Percentiles rank a stretch among this genome's conserved stretches.
Evolutionary conservation across 192 early-diverging fungal species (phyloP).

Genomic region (Backusella australiensis): DNA sequence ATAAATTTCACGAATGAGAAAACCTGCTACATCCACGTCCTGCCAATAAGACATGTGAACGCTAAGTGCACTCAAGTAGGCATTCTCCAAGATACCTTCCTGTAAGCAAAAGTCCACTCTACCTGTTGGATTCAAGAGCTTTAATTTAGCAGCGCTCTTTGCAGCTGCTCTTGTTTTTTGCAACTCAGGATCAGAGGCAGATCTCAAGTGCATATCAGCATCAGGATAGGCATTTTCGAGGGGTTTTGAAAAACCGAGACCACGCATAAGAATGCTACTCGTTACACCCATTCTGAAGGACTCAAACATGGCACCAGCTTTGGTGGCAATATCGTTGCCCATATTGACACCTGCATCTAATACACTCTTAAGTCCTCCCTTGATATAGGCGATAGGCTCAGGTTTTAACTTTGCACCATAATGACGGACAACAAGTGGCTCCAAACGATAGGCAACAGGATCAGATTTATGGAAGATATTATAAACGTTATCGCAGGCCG

Average conservation of each 20-base stretch:
- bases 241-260: constrained; percentile 26
- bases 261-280: constrained; percentile 49
- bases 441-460: constrained; percentile 73
- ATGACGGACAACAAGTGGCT: constrained; percentile 64
- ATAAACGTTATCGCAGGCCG: constrained; percentile 71
- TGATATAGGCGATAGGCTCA: constrained; percentile 71
- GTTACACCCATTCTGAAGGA: constrained; percentile 50
- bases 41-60: constrained; percentile 37
- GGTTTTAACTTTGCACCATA: constrained; percentile 64
- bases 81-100: constrained; percentile 45
- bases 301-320: constrained; percentile 65
- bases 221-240: background rate
- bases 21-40: constrained; percentile 36
- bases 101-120: constrained; percentile 54
- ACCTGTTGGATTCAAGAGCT: constrained; percentile 45
- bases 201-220: background rate
- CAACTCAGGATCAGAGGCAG: background rate
- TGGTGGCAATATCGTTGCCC: constrained; percentile 61
- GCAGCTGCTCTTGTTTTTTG: constrained; percentile 14
- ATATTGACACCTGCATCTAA: constrained; percentile 68
- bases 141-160: constrained; percentile 37
- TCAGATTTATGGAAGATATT: constrained; percentile 78
- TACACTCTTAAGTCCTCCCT: constrained; percentile 76
- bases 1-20: constrained; percentile 28
- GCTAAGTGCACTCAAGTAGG: constrained; percentile 42